Evolutionary conservation across 2,329 filamentous ascomycete species (phyloP).

Genomic region (Ophiobolus disseminans): DNA sequence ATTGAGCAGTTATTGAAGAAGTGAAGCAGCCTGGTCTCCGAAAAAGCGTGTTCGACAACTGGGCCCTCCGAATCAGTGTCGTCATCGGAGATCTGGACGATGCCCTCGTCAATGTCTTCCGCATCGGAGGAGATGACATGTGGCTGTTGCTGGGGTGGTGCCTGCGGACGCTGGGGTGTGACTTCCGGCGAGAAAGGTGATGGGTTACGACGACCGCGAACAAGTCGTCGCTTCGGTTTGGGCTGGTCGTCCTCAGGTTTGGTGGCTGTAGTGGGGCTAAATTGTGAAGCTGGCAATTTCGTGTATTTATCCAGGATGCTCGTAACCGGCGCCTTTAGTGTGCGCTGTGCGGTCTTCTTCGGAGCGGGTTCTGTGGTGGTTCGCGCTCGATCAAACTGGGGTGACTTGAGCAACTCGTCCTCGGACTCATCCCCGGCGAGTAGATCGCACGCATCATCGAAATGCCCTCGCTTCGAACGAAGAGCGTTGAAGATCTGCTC

Average conservation of each 20-base stretch:
- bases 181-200: constrained; percentile 31
- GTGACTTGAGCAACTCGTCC: constrained; percentile 45
- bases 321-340: constrained; percentile 61
- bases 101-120: constrained; percentile 38
- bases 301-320: constrained; percentile 65
- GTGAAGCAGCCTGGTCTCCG: constrained; percentile 68
- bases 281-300: constrained; percentile 27
- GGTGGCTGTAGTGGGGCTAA: constrained; percentile 17
- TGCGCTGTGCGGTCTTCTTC: constrained; percentile 61
- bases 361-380: constrained; percentile 18
- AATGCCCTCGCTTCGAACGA: constrained; percentile 58
- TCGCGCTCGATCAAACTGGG: constrained; percentile 30
- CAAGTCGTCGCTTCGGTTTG: constrained; percentile 52
- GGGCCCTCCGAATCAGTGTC: constrained; percentile 54
- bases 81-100: constrained; percentile 46
- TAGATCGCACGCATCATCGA: constrained; percentile 57
- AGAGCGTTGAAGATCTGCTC: constrained; percentile 60
- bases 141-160: no score
- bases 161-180: constrained; percentile 25
- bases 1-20: constrained; percentile 83
- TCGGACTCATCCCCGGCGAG: constrained; percentile 33
- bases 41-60: constrained; percentile 33
- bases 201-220: constrained; percentile 57
- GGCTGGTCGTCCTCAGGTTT: constrained; percentile 28
- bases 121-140: constrained; percentile 29